Evolutionary conservation across 768 basidiomycete genomes (phyloP).

Genomic region (Phallus indusiatus): DNA sequence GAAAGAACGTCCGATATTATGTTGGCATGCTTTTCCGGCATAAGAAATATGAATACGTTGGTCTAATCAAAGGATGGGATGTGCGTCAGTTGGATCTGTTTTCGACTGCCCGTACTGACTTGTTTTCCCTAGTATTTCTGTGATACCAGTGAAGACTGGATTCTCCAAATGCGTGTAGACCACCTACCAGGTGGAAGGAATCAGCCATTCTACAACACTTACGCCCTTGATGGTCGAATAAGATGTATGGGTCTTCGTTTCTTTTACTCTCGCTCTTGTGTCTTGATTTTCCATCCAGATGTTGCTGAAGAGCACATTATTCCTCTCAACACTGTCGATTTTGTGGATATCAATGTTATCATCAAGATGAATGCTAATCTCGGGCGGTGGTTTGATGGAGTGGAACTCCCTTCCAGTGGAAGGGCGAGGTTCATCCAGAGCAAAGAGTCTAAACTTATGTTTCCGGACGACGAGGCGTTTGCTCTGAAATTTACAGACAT

Average conservation of each 20-base stretch:
- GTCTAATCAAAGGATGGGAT: constrained; percentile 42
- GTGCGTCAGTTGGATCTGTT: constrained; percentile 19
- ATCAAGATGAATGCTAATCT: constrained; percentile 19
- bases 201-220: constrained; percentile 42
- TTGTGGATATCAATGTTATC: constrained; percentile 16
- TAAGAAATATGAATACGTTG: constrained; percentile 29
- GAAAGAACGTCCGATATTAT: constrained; percentile 28
- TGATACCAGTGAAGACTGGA: constrained; percentile 34
- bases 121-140: constrained; percentile 18
- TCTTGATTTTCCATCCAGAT: constrained; percentile 14
- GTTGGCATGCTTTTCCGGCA: constrained; percentile 43
- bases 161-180: constrained; percentile 32
- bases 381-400: constrained; percentile 30
- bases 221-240: constrained; percentile 25
- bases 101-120: background rate
- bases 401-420: constrained; percentile 15
- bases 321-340: constrained; percentile 14
- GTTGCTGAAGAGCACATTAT: constrained; percentile 29
- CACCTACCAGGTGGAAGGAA: constrained; percentile 29
- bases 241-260: constrained; percentile 25
- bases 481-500: constrained; percentile 28
- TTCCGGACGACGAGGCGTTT: constrained; percentile 38
- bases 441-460: constrained; percentile 30
- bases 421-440: constrained; percentile 32
- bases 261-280: constrained; percentile 8